phyloP scores from a whole-genome alignment of 257 asterid genomes.

The Plantago major region DNA sequence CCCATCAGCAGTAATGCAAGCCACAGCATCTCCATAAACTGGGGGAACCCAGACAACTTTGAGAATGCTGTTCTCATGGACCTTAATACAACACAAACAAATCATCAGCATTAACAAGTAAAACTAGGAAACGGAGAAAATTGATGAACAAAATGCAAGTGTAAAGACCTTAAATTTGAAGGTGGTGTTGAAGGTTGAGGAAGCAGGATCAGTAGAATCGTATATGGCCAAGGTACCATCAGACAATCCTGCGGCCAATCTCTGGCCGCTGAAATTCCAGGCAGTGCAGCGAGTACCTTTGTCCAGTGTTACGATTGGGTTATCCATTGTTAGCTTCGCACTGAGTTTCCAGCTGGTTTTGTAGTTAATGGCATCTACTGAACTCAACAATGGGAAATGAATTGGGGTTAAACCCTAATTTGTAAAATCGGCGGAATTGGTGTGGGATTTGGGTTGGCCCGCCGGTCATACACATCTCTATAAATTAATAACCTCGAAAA shows the following conservation, averaged over 20 bases:
- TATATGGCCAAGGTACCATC: conserved; percentile 57
- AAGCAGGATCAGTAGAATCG: conserved; percentile 62
- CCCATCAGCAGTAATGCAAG: conserved; percentile 70
- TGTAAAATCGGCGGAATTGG: background rate
- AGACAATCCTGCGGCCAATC: conserved; percentile 59
- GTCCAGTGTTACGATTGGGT: conserved; percentile 43
- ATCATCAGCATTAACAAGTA: background rate
- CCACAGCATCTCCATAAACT: conserved; percentile 78
- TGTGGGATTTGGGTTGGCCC: no score
- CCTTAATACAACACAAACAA: conserved; percentile 32
- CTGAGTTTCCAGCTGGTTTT: background rate
- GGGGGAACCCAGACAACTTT: conserved; percentile 88
- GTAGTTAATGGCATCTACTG: background rate
- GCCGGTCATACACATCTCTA: no score
- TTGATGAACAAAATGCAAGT: background rate
- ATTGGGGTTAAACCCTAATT: conserved; percentile 34
- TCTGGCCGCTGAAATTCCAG: conserved; percentile 81
- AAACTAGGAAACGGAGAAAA: no score
- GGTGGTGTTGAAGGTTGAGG: conserved; percentile 47
- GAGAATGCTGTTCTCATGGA: conserved; percentile 44
- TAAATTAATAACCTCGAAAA: no score
- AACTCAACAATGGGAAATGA: background rate
- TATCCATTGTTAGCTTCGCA: conserved; percentile 41
- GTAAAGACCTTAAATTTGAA: conserved; percentile 48
- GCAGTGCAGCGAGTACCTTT: conserved; percentile 65